Conservation (phyloP, 345 rosid genomes). For the Ceriops decandra region DNA sequence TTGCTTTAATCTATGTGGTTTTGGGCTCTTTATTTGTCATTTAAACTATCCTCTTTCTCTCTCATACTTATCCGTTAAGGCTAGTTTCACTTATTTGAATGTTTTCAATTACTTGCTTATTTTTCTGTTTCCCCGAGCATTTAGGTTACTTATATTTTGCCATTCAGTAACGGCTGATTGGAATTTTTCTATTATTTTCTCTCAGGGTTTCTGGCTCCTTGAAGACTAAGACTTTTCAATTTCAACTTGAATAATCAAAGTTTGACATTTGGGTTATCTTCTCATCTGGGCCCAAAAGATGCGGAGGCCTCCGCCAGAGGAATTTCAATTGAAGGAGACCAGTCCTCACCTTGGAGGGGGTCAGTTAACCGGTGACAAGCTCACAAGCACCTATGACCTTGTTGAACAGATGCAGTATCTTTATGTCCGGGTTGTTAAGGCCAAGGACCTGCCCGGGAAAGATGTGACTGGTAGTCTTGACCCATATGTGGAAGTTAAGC, state of each 20-base stretch:
- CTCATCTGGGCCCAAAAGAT: slow-evolving; percentile 32
- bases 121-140: slow-evolving; percentile 21
- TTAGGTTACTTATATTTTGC: slow-evolving; percentile 8
- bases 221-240: background rate
- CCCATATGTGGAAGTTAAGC: slow-evolving; percentile 91
- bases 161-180: slow-evolving; percentile 23
- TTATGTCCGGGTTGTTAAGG: slow-evolving; percentile 87
- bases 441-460: slow-evolving; percentile 78
- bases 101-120: slow-evolving; percentile 11
- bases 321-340: slow-evolving; percentile 68
- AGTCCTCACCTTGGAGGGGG: slow-evolving; percentile 83
- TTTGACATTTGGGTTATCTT: slow-evolving; percentile 15
- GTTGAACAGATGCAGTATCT: slow-evolving; percentile 92
- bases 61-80: slow-evolving; percentile 3
- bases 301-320: slow-evolving; percentile 80
- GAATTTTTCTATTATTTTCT: slow-evolving; percentile 16
- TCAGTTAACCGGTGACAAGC: slow-evolving; percentile 65
- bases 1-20: slow-evolving; percentile 22
- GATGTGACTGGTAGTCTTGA: slow-evolving; percentile 85
- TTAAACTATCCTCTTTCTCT: slow-evolving; percentile 8
- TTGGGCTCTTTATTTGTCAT: slow-evolving; percentile 4
- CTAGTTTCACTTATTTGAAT: slow-evolving; percentile 14
- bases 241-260: slow-evolving; percentile 8
- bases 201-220: slow-evolving; percentile 20
- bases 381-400: slow-evolving; percentile 71